phyloP scores from a whole-genome alignment of 2,329 filamentous ascomycete species.

The Pseudopithomyces maydicus region DNA sequence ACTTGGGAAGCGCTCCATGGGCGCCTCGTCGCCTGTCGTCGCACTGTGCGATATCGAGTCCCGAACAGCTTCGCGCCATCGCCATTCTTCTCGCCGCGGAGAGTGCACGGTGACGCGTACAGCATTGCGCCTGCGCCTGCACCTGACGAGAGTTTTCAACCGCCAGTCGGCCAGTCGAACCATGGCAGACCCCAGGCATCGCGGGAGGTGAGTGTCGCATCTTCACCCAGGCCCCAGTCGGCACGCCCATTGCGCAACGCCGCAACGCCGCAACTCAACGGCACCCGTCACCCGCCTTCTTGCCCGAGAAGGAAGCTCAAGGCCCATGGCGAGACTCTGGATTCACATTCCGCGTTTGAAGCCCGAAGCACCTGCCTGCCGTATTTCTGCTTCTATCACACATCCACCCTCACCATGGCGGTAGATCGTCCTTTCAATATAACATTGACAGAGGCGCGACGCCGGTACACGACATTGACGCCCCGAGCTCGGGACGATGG shows the following conservation, averaged over 20 bases:
- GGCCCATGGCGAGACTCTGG: slow-evolving; percentile 30
- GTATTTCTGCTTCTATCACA: neutral
- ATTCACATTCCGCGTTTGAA: slow-evolving; percentile 21
- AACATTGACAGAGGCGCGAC: slow-evolving; percentile 15
- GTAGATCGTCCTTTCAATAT: neutral
- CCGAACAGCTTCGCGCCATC: slow-evolving; percentile 24
- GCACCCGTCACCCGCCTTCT: neutral
- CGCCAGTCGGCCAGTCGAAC: neutral
- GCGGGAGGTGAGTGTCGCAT: slow-evolving; percentile 4
- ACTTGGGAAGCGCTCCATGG: slow-evolving; percentile 35
- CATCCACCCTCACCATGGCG: neutral
- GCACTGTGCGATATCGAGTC: slow-evolving; percentile 25
- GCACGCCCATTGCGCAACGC: neutral
- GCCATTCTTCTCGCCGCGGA: slow-evolving; percentile 13
- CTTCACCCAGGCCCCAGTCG: slow-evolving; percentile 1
- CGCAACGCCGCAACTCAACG: too few species aligned
- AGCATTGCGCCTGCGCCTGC: slow-evolving; percentile 2
- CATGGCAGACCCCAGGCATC: slow-evolving; percentile 2
- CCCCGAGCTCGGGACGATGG: slow-evolving; percentile 26
- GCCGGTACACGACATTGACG: slow-evolving; percentile 31
- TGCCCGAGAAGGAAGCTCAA: neutral
- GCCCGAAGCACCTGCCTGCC: neutral
- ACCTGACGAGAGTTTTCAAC: neutral
- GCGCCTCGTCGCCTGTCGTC: slow-evolving; percentile 39
- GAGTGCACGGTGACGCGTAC: slow-evolving; percentile 23